phyloP scores from a whole-genome alignment of 345 rosid genomes.

The Erysimum cheiranthoides region DNA sequence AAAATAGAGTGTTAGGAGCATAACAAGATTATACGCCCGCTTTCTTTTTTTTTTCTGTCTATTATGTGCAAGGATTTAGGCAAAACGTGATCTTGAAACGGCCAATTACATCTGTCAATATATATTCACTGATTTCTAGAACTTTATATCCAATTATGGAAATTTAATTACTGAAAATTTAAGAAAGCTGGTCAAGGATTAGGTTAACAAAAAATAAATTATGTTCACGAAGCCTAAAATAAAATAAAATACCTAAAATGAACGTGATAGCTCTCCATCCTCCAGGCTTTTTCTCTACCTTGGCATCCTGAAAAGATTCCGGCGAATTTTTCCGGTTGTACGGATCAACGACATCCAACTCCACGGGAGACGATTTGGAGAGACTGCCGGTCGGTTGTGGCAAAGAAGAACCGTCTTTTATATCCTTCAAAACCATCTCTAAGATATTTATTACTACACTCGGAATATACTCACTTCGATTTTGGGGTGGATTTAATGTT shows the following conservation, averaged over 20 bases:
- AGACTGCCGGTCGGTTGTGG: constrained; percentile 17
- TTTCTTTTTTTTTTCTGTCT: not conserved
- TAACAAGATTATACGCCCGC: not conserved
- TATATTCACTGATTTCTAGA: not conserved
- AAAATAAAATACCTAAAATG: constrained; percentile 59
- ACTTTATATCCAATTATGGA: constrained; percentile 1
- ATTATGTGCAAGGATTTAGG: constrained; percentile 10
- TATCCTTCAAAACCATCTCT: constrained; percentile 34
- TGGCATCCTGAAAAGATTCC: not conserved
- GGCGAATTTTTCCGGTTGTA: constrained; percentile 26
- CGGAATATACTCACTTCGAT: constrained; percentile 31
- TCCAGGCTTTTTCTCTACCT: constrained; percentile 56
- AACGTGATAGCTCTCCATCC: constrained; percentile 88
- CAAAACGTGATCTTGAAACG: constrained; percentile 21
- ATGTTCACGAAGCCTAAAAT: not conserved
- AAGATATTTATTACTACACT: constrained; percentile 10
- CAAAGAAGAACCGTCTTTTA: constrained; percentile 22
- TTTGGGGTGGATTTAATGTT: constrained; percentile 13
- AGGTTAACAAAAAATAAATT: constrained; percentile 8
- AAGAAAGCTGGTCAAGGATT: constrained; percentile 13
- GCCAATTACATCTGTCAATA: not conserved
- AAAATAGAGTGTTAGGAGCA: no score
- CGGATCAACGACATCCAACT: constrained; percentile 23
- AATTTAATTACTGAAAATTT: not conserved
- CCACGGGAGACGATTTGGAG: constrained; percentile 32